These are phyloP conservation scores for Phytophthora fragariaefolia DNA, from an alignment of 352 stramenopile species.

Conservation along the genomic window DNA sequence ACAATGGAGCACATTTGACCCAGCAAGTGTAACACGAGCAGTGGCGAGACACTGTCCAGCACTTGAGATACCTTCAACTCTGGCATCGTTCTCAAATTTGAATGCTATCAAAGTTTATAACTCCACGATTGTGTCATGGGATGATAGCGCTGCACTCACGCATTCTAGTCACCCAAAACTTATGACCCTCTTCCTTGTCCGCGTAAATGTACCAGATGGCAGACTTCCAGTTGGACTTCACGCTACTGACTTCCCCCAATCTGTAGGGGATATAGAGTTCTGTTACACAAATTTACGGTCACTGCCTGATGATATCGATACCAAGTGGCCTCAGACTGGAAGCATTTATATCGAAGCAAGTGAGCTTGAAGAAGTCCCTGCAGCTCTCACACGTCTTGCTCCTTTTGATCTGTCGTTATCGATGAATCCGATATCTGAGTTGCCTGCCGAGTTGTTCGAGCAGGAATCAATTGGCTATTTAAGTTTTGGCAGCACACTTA, in stretches of 20 bases:
- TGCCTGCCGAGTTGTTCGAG: conserved; percentile 24
- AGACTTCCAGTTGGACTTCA: conserved; percentile 42
- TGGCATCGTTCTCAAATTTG: conserved; percentile 16
- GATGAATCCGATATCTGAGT: conserved; percentile 19
- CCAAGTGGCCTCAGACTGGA: conserved; percentile 32
- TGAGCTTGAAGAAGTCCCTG: conserved; percentile 17
- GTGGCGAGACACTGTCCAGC: conserved; percentile 21
- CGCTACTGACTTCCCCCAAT: conserved; percentile 37
- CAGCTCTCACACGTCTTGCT: conserved; percentile 17
- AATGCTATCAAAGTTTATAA: conserved; percentile 39
- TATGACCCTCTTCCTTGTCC: conserved; percentile 43
- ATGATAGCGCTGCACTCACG: conserved; percentile 30
- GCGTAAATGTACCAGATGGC: conserved; percentile 31
- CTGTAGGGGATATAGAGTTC: conserved; percentile 41
- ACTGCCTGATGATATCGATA: conserved; percentile 43
- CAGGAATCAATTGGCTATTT: conserved; percentile 17
- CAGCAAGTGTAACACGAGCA: conserved; percentile 10
- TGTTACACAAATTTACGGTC: conserved; percentile 35
- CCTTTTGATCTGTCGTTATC: conserved; percentile 24
- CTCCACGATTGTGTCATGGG: conserved; percentile 27
- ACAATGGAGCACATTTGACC: conserved; percentile 20
- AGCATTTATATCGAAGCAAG: conserved; percentile 30
- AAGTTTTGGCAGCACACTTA: conserved; percentile 22
- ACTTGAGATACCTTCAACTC: conserved; percentile 14
- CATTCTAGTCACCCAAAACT: conserved; percentile 34